A percentile compares a stretch with the other conserved stretches of the same genome.
Conservation (phyloP, 768 basidiomycete species). For the Termitomyces sp. region DNA sequence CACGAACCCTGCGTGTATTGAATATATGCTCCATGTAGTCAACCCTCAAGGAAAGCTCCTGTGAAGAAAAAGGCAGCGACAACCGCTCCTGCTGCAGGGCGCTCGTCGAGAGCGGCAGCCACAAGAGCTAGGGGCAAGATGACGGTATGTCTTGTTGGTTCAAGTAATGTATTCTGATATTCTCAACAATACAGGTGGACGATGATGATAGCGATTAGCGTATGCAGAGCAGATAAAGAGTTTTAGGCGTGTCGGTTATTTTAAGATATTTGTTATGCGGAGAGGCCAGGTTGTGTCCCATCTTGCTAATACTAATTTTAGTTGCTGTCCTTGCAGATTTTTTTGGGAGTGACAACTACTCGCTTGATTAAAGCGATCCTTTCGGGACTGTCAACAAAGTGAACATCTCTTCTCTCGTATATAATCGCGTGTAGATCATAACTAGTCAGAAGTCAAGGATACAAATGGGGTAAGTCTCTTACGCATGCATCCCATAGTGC, state of each 20-base stretch:
- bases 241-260: not conserved
- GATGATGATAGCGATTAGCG: slow-evolving; percentile 26
- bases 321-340: not conserved
- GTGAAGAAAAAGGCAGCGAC: slow-evolving; percentile 53
- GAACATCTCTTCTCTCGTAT: not conserved
- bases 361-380: not conserved
- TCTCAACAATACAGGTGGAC: slow-evolving; percentile 15
- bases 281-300: not conserved
- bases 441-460: not conserved
- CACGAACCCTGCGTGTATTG: not conserved
- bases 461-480: not conserved
- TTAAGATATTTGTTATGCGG: not conserved
- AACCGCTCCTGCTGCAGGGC: slow-evolving; percentile 50
- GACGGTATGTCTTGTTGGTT: slow-evolving; percentile 31
- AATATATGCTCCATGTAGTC: slow-evolving; percentile 15
- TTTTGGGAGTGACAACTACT: not conserved
- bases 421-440: not conserved
- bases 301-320: not conserved
- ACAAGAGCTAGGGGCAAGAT: slow-evolving; percentile 61
- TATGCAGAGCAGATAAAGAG: not conserved
- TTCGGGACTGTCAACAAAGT: not conserved
- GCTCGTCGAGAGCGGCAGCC: slow-evolving; percentile 62
- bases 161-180: not conserved
- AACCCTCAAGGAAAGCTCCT: slow-evolving; percentile 38
- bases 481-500: too few species aligned